Percentiles rank a stretch among this genome's conserved stretches.
These are phyloP conservation scores for Chalaropsis ovoidea DNA, from an alignment of 2,329 filamentous ascomycete species.

Conservation along the genomic window DNA sequence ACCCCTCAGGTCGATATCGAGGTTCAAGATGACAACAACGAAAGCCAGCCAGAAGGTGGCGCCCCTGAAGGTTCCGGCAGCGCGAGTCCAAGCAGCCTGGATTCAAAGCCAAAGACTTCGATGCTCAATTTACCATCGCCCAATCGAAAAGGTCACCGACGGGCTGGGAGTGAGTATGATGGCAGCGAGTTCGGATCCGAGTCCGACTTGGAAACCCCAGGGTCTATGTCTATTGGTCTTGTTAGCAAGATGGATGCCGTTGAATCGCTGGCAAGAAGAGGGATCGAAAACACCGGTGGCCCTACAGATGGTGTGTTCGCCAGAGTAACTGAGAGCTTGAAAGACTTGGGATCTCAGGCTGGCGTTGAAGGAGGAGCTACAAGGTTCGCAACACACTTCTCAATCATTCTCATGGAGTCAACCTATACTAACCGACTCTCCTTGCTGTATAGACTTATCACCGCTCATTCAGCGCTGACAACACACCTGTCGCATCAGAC, in stretches of 20 bases:
- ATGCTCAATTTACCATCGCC: slow-evolving; percentile 40
- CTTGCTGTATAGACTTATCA: slow-evolving; percentile 51
- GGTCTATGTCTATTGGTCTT: slow-evolving; percentile 51
- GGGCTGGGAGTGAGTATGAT: slow-evolving; percentile 52
- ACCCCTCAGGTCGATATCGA: slow-evolving; percentile 34
- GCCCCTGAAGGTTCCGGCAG: slow-evolving; percentile 14
- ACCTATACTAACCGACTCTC: slow-evolving; percentile 4
- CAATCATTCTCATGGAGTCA: neutral
- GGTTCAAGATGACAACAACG: slow-evolving; percentile 1
- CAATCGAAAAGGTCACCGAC: slow-evolving; percentile 40
- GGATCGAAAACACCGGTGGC: slow-evolving; percentile 56
- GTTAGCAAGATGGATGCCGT: slow-evolving; percentile 62
- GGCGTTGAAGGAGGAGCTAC: slow-evolving; percentile 62
- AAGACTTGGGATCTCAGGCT: slow-evolving; percentile 62
- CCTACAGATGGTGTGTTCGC: slow-evolving; percentile 56
- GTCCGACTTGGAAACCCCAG: slow-evolving; percentile 58
- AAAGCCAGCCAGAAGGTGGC: slow-evolving; percentile 2
- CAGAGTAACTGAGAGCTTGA: slow-evolving; percentile 58
- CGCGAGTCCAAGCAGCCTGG: slow-evolving; percentile 23
- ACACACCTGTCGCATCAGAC: slow-evolving; percentile 67
- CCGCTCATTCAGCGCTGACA: slow-evolving; percentile 62
- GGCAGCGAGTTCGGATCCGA: slow-evolving; percentile 66
- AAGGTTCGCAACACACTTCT: slow-evolving; percentile 41
- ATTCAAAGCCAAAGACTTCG: slow-evolving; percentile 32
- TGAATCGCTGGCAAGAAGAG: slow-evolving; percentile 57